Conservation (phyloP, 2,329 filamentous ascomycete genomes). For the Basipetospora chlamydospora region DNA sequence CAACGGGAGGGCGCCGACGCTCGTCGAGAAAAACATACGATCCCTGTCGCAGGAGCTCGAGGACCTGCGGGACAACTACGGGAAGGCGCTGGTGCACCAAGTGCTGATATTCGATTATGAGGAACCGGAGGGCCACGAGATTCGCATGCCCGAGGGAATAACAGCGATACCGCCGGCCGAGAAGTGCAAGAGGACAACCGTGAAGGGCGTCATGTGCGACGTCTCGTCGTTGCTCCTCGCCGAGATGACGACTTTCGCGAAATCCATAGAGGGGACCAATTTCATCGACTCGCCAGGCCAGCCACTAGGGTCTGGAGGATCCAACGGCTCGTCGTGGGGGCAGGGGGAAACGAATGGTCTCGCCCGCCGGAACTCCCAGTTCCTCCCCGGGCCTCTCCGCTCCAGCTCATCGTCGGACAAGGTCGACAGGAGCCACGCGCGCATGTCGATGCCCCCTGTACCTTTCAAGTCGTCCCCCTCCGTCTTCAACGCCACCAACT, state of each 20-base stretch:
- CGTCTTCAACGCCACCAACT: slow-evolving; percentile 27
- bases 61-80: slow-evolving; percentile 55
- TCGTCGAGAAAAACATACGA: slow-evolving; percentile 40
- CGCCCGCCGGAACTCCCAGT: slow-evolving; percentile 41
- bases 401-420: slow-evolving; percentile 34
- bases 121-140: slow-evolving; percentile 28
- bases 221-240: slow-evolving; percentile 59
- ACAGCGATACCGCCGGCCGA: slow-evolving; percentile 54
- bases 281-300: slow-evolving; percentile 64
- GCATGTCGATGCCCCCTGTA: slow-evolving; percentile 73
- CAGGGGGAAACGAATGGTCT: slow-evolving; percentile 24
- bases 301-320: slow-evolving; percentile 18
- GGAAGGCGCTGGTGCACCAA: slow-evolving; percentile 63
- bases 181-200: slow-evolving; percentile 60
- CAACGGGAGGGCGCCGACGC: slow-evolving; percentile 32
- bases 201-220: slow-evolving; percentile 69
- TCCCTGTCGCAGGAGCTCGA: slow-evolving; percentile 54
- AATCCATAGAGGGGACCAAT: slow-evolving; percentile 56
- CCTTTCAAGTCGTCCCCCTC: slow-evolving; percentile 27
- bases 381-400: slow-evolving; percentile 29
- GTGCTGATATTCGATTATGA: slow-evolving; percentile 67
- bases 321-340: slow-evolving; percentile 26
- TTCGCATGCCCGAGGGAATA: slow-evolving; percentile 52
- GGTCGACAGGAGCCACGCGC: slow-evolving; percentile 44
- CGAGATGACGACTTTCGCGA: slow-evolving; percentile 62